These are phyloP conservation scores for Cyclospora cayetanensis DNA, from an alignment of 169 alveolate species.

Conservation along the genomic window DNA sequence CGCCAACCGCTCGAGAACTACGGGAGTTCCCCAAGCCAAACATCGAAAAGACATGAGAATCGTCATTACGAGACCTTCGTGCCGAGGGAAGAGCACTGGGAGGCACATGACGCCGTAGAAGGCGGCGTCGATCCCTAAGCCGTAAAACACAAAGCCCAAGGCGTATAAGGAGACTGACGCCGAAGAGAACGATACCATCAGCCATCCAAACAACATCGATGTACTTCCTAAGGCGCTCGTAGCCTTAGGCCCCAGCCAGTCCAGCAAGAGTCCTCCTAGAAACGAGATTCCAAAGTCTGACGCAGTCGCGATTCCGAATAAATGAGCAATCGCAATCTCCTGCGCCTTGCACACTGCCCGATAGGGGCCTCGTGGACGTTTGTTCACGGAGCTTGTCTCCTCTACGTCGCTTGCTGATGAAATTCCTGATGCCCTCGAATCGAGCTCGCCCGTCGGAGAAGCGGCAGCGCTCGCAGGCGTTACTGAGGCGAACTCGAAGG, in stretches of 20 bases:
- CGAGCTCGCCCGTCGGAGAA: not conserved
- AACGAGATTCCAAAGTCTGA: constrained; percentile 63
- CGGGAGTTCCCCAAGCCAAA: constrained; percentile 14
- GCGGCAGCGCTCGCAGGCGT: not conserved
- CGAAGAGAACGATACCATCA: constrained; percentile 6
- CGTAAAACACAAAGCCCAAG: constrained; percentile 22
- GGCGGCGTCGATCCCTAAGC: constrained; percentile 63
- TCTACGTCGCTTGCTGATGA: not conserved
- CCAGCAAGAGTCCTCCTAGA: constrained; percentile 64
- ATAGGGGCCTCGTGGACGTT: not conserved
- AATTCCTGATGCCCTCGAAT: not conserved
- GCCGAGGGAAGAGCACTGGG: constrained; percentile 20
- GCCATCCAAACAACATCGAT: constrained; percentile 58
- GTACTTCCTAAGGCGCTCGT: constrained; percentile 4
- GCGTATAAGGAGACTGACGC: not conserved
- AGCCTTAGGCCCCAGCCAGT: constrained; percentile 57
- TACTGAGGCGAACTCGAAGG: not conserved
- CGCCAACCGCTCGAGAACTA: constrained; percentile 26
- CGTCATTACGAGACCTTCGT: not conserved
- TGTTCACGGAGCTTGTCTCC: not conserved
- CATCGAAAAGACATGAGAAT: constrained; percentile 5
- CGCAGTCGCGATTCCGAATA: constrained; percentile 50
- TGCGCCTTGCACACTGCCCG: constrained; percentile 29
- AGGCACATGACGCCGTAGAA: constrained; percentile 51
- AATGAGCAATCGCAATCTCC: constrained; percentile 38